These are phyloP conservation scores for Acorus gramineus DNA, from an alignment of 106 monocot species.

Conservation along the genomic window DNA sequence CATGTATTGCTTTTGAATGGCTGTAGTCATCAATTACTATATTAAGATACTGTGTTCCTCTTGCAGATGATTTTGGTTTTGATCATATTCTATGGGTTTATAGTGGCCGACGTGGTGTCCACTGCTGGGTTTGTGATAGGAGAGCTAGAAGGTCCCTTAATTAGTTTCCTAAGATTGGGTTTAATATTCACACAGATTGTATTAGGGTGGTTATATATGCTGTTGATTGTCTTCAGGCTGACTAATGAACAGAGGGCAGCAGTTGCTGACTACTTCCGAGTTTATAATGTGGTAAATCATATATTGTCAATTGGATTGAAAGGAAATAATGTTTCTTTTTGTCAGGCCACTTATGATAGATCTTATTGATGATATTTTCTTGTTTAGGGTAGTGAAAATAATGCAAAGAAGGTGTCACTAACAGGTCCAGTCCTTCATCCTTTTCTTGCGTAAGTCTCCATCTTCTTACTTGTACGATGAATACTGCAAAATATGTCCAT, in stretches of 20 bases:
- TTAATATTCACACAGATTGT: neutral
- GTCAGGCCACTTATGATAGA: neutral
- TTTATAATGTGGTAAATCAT: conserved; percentile 58
- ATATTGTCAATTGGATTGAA: neutral
- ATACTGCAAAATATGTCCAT: conserved; percentile 1
- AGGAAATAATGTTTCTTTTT: neutral
- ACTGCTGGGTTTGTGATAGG: conserved; percentile 99
- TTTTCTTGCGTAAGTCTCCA: conserved; percentile 68
- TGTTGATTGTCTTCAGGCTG: conserved; percentile 32
- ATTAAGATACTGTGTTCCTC: neutral
- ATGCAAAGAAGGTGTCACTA: conserved; percentile 71
- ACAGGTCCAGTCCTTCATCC: conserved; percentile 75
- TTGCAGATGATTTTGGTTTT: conserved; percentile 97
- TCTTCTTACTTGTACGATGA: neutral
- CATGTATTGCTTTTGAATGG: too few relatives aligned
- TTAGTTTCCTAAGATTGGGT: neutral
- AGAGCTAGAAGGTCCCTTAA: conserved; percentile 70
- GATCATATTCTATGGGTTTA: conserved; percentile 94
- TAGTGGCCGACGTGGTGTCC: conserved; percentile 96
- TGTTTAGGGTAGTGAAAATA: conserved; percentile 73
- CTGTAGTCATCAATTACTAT: neutral
- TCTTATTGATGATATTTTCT: neutral
- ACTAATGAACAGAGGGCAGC: conserved; percentile 80
- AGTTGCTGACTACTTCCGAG: conserved; percentile 76
- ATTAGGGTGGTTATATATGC: neutral